Evolutionary conservation across 1,284 basidiomycete species (phyloP), one percentile per base, ranked within the genome.

Genomic region (Leccinum pallidistipes): DNA sequence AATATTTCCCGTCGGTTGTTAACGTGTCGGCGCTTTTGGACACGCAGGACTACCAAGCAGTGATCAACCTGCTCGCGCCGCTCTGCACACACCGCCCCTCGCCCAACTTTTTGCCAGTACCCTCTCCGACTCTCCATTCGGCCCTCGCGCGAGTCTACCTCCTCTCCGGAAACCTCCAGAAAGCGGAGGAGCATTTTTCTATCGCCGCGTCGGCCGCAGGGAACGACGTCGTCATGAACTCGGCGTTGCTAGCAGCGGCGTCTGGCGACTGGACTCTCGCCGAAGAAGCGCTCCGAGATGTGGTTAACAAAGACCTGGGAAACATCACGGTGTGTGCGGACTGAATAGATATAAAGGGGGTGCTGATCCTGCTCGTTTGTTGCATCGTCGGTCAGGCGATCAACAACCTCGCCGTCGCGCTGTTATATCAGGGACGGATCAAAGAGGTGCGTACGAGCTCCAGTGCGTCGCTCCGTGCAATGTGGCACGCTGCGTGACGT

Each of bases 121-220:
- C 71, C 3, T 83, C 83, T 4, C 79, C 86, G 9, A 78, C 83
- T 16, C 76, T 93, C 3, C 83, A 83, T 53, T 86, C 87, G 9
- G 83, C 88, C 12, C 76, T 92, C 10, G 90, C 81, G 1, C 80
- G 91, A n/a, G 82, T 91, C 27, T 86, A 92, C 69, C 80, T 93
- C 24, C 87, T 92, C 68, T 80, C 82, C 2, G 91, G 91, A 10
- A 78, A 90, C 68, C 66, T 92, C 57, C 70, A 71, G 16, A 77
- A 78, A 58, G 91, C 91, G 2, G 73, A 78, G 36, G 70, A 76
- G 47, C 84, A 89, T 65, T 83, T 91, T 63, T 73, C 76, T 1
- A 83, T 85, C 32, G 83, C 79, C 2, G 76, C 76, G 14, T 70
- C 64, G 0, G 59, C 62, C 6, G 53, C 49, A 16, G 52, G 51